Evolutionary conservation across 345 rosid genomes (phyloP), one percentile per base, ranked within the genome.

Genomic region (Stellera chamaejasme): DNA sequence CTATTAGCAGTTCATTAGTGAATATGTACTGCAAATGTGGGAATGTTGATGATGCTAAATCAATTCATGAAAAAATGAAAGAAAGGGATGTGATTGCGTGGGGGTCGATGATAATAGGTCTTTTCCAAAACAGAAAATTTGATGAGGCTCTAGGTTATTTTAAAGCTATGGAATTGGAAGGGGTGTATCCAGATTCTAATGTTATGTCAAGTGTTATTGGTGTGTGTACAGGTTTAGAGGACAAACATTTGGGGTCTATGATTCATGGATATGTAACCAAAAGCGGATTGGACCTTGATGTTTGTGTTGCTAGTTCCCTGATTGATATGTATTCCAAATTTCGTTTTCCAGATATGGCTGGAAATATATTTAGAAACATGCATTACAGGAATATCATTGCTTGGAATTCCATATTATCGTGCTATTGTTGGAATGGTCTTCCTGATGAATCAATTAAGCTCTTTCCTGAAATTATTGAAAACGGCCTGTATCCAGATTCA

Each of bases 261-360:
- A 59, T 76, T 45, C 95, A 90, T 68, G 86, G 88, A 52, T 48
- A 65, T 55, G 71, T 77, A 45, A 65, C 76, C 23, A 90, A 69
- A 78, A 65, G 63, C 56, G 93, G 90, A 55, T 62, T 71, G 53
- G 69, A 68, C 53, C 54, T 58, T 43, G 79, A 89, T 79, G 68
- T 71, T 57, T 86, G 75, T 51, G 89, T 79, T 11, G 79, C 84
- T 39, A 80, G 79, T 75, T 77, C 97, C 58, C 73, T 84, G 52
- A 65, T 86, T 3, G 93, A 82, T 73, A 72, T 90, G 88, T 90
- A 89, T 71, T 80, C 95, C 10, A 89, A 89, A 53, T 80, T 79
- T 66, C 65, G 76, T 55, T 73, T 76, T 43, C 77, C 77, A 27
- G 80, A 76, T n/a, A 73, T 67, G 74, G 84, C 95, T 48, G 75